Evolutionary conservation across 148 eudicot genomes (phyloP).

Genomic region (Pouteria glomerata): DNA sequence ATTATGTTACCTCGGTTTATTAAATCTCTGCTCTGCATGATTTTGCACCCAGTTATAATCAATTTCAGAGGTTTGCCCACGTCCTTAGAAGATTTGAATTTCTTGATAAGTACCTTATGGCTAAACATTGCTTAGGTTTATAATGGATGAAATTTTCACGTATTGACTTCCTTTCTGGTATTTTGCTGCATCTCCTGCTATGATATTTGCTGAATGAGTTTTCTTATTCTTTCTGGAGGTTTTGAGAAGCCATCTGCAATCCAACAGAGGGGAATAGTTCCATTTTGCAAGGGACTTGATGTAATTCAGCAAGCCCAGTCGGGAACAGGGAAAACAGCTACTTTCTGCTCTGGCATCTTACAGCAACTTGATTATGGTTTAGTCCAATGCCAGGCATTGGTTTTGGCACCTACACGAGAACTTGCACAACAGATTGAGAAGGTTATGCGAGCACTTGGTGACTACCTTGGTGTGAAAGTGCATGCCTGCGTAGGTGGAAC

Average conservation of each 20-base stretch:
- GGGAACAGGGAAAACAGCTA: slow-evolving; percentile 48
- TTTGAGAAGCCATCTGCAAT: slow-evolving; percentile 51
- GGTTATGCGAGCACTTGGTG: slow-evolving; percentile 52
- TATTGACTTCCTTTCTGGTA: too few relatives aligned
- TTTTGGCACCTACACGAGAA: slow-evolving; percentile 46
- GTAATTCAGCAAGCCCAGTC: slow-evolving; percentile 50
- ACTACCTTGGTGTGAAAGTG: slow-evolving; percentile 44
- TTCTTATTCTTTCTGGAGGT: slow-evolving; percentile 16
- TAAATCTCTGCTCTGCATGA: too few relatives aligned
- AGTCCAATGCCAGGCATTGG: slow-evolving; percentile 47
- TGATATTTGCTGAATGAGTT: not conserved
- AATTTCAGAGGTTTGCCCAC: too few relatives aligned
- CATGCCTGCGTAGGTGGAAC: slow-evolving; percentile 52
- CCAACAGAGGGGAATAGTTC: slow-evolving; percentile 50
- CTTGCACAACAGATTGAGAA: slow-evolving; percentile 51
- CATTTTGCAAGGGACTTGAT: slow-evolving; percentile 45
- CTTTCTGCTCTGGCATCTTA: slow-evolving; percentile 44
- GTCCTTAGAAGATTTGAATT: too few relatives aligned
- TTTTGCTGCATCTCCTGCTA: not conserved
- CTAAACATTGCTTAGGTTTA: too few relatives aligned
- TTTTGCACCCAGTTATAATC: too few relatives aligned
- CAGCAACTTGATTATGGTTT: slow-evolving; percentile 39
- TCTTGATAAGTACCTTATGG: too few relatives aligned
- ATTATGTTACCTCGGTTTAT: too few relatives aligned
- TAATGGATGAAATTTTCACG: too few relatives aligned